Percentiles rank a stretch among this genome's conserved stretches.
These are phyloP conservation scores for Epichloe glyceriae DNA, from an alignment of 2,329 filamentous ascomycete species.

Conservation along the genomic window DNA sequence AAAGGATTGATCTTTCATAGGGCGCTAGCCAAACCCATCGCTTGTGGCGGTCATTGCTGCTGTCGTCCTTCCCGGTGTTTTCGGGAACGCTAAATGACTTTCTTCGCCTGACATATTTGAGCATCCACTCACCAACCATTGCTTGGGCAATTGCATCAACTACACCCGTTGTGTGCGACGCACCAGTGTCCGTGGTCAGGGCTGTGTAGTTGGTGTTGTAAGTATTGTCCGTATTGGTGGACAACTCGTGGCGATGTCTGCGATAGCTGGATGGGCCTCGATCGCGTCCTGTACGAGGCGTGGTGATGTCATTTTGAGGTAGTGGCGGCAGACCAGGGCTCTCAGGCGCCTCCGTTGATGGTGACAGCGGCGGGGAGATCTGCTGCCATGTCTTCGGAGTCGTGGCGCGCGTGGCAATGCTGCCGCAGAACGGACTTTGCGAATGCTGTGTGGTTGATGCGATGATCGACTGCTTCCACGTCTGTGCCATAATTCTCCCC, in stretches of 20 bases:
- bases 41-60: constrained; percentile 72
- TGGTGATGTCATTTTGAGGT: constrained; percentile 58
- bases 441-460: constrained; percentile 49
- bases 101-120: constrained; percentile 74
- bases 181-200: constrained; percentile 35
- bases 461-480: constrained; percentile 35
- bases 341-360: constrained; percentile 53
- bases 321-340: constrained; percentile 62
- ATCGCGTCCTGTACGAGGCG: constrained; percentile 34
- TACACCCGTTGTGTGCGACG: constrained; percentile 60
- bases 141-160: constrained; percentile 96
- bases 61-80: constrained; percentile 52
- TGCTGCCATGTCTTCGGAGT: constrained; percentile 37
- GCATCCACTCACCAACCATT: constrained; percentile 98
- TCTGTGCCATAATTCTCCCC: constrained; percentile 42
- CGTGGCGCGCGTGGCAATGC: constrained; percentile 48
- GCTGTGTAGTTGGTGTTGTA: constrained; percentile 33
- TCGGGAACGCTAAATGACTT: constrained; percentile 82
- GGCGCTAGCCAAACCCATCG: constrained; percentile 98
- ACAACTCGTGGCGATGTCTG: constrained; percentile 42
- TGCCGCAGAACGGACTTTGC: constrained; percentile 76
- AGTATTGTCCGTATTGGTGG: constrained; percentile 35
- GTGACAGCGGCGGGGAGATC: constrained; percentile 55
- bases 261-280: constrained; percentile 28
- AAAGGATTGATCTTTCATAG: constrained; percentile 90